Base-by-base conservation (phyloP, 176 grass and related monocot species). In the Saccharum officinarum region DNA sequence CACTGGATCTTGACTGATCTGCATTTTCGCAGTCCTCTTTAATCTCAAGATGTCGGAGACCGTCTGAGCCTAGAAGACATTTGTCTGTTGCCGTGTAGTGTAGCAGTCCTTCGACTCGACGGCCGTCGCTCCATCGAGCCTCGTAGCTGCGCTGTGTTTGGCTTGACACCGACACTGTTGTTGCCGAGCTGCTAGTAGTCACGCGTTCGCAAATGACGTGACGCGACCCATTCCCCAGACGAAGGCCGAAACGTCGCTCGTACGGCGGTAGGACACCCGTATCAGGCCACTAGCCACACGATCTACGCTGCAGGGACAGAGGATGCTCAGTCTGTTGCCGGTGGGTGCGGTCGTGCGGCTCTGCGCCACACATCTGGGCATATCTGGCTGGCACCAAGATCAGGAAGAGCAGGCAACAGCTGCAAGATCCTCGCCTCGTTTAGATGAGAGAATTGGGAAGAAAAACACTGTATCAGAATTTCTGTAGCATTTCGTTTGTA, bases 1-100 rank as follows among this genome's bases (percentile, higher is more conserved):
- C 18, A 62, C 37, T 62, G 77, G 70, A 75, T 23, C 39, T 62
- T 49, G 71, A 76, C 83, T 25, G 39, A 45, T 71, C n/a, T 57
- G 10, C 55, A 4, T 54, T 31, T 54, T 57, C 10, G 16, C 73
- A 7, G 78, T 68, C 78, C 15, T 68, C 59, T 3, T 8, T 2
- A 9, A 4, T 3, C 18, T 86, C 41, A 66, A 4, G 38, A 16
- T 55, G 77, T 14, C 36, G 60, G 78, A 81, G 85, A 81, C 60
- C 15, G 23, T 52, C 11, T 42, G 14, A 57, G 14, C 28, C 17
- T 30, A 8, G n/a, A 75, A 41, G 66, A 52, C 14, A 30, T 4
- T 11, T 42, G 50, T 80, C 6, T 8, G 40, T 49, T 38, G 47
- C 31, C 23, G 52, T 52, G n/a, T n/a, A n/a, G n/a, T n/a, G n/a